These are phyloP conservation scores for Physcomitrellopsis africana DNA, from an alignment of 225 moss, liverwort and hornwort genomes.

Conservation along the genomic window DNA sequence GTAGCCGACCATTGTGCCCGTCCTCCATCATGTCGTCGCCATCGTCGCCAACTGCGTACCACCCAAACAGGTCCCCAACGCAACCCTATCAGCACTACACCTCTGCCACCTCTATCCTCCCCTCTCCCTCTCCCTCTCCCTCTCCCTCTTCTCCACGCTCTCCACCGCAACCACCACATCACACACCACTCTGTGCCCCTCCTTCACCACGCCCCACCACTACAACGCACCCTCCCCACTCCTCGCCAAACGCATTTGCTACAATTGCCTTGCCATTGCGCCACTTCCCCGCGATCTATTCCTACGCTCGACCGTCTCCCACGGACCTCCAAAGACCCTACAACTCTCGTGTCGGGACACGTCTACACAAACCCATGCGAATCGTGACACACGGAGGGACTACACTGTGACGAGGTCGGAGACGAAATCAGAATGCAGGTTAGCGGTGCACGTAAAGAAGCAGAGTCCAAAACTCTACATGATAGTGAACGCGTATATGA, in stretches of 20 bases:
- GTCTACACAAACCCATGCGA: no score
- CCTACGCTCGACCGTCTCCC: neutral
- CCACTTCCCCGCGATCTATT: neutral
- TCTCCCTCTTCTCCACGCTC: no score
- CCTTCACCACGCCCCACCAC: neutral
- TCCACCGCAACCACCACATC: neutral
- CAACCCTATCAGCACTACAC: conserved; percentile 24
- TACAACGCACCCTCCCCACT: neutral
- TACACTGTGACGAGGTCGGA: no score
- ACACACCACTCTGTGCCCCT: neutral
- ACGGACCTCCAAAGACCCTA: neutral
- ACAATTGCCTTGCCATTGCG: neutral
- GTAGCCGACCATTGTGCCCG: conserved; percentile 73
- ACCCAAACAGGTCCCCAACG: conserved; percentile 13
- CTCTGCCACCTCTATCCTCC: neutral
- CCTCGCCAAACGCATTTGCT: neutral
- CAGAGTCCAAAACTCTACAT: no score
- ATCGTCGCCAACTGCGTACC: conserved; percentile 76
- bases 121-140: no score
- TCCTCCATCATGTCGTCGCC: conserved; percentile 88
- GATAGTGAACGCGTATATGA: no score
- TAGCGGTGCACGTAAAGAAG: no score
- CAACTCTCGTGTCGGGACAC: no score
- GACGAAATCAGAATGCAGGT: no score
- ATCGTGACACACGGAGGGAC: no score